Conservation (phyloP, 352 stramenopile genomes). For the Phytopythium aichiense region DNA sequence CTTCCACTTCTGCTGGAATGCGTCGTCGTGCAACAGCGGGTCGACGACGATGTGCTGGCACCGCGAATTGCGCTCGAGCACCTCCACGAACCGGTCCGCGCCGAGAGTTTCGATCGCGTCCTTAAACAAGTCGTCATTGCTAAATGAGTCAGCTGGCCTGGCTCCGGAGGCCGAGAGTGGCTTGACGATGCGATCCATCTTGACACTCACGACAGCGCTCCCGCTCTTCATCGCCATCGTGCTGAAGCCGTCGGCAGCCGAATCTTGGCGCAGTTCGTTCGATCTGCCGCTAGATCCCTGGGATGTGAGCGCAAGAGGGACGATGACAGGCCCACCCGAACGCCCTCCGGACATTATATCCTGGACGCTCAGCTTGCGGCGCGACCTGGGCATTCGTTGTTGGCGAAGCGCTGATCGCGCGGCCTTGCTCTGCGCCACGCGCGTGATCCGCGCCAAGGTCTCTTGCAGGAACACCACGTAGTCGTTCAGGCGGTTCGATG, state of each 20-base stretch:
- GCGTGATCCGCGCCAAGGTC: slow-evolving; percentile 51
- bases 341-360: slow-evolving; percentile 4
- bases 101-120: slow-evolving; percentile 26
- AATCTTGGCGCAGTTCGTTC: background rate
- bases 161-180: background rate
- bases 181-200: background rate
- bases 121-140: slow-evolving; percentile 8
- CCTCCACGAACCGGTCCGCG: slow-evolving; percentile 50
- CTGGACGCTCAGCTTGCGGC: slow-evolving; percentile 21
- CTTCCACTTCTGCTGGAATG: slow-evolving; percentile 65
- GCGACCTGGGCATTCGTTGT: slow-evolving; percentile 17
- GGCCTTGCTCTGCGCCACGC: slow-evolving; percentile 42
- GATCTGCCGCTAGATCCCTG: background rate
- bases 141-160: background rate
- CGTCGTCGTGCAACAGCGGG: slow-evolving; percentile 41
- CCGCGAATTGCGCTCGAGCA: slow-evolving; percentile 47
- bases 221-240: background rate
- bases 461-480: slow-evolving; percentile 79
- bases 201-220: background rate
- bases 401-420: slow-evolving; percentile 14
- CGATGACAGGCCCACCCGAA: background rate
- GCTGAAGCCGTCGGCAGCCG: too few relatives aligned
- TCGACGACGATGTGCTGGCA: slow-evolving; percentile 53
- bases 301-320: background rate
- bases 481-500: slow-evolving; percentile 55